These are phyloP conservation scores for Cucumis sativus DNA, from an alignment of 306 rosid species.

Conservation along the genomic window DNA sequence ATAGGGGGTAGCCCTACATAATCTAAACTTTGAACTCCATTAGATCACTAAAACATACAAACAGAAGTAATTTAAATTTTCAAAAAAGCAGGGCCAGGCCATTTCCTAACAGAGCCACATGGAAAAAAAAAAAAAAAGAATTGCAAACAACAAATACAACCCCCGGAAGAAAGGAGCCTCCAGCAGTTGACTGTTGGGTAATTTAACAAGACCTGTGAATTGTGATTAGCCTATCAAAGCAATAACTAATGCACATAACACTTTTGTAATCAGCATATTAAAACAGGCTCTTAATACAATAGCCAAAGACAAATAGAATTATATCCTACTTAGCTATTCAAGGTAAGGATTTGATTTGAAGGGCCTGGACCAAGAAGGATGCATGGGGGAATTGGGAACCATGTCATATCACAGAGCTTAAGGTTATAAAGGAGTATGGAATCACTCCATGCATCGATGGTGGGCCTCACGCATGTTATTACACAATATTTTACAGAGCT, in stretches of 20 bases:
- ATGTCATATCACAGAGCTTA: constrained; percentile 2
- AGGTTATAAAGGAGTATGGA: not conserved
- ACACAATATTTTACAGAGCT: constrained; percentile 13
- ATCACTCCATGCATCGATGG: constrained; percentile 4
- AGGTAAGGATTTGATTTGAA: not conserved
- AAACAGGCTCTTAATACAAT: not conserved
- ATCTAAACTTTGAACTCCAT: not conserved
- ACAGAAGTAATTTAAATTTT: not conserved
- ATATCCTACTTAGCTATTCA: not conserved
- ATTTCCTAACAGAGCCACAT: not conserved
- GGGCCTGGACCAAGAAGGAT: not conserved
- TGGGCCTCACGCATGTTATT: not conserved
- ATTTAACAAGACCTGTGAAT: not conserved
- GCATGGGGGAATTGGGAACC: not conserved
- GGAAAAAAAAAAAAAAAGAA: not conserved
- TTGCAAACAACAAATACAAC: not conserved
- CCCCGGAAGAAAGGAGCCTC: not conserved
- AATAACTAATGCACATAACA: constrained; percentile 1
- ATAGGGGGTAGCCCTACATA: not conserved
- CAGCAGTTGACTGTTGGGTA: not conserved
- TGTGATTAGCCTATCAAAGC: constrained; percentile 1
- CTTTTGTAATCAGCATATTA: not conserved
- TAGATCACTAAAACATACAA: not conserved
- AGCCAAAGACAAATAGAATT: constrained; percentile 3
- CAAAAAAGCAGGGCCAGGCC: not conserved